Base-by-base conservation (phyloP, 129 eudicot species). In the Solidago caesia region DNA sequence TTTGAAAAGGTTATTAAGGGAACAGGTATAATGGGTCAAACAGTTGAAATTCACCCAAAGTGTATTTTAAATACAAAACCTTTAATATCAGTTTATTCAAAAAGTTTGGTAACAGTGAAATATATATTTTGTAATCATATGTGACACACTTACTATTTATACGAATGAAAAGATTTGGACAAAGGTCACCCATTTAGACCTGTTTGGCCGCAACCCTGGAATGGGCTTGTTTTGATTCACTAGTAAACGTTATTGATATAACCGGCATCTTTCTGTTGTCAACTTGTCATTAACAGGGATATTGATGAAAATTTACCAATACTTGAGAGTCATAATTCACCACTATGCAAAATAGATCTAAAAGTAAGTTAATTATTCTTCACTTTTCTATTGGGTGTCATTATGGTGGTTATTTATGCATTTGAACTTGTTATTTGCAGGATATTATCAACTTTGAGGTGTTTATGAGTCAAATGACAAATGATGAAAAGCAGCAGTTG, bases 371-470 rank as follows among this genome's bases (percentile, higher is more conserved):
- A 58, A 58, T 58, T 58, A 15, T 46, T 46, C 51, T 46, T 46
- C 11, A 9, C 11, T 9, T 46, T 45, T 46, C 51, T 46, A 3
- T 5, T 46, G 51, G 12, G 10, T 5, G 60, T 13, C 16, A 58
- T 7, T 53, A 5, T n/a, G 63, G 29, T 58, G 16, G 21, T 39
- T 11, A 63, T 42, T 41, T 41, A 63, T 39, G 68, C 47, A 39
- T 63, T 65, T 61, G 21, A 69, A 77, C 55, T 59, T 60, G 29
- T 14, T 47, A 45, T 56, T 56, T 82, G 84, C 87, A 91, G 97
- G 97, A 88, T 65, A 82, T 91, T 60, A 71, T 91, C 61, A 88
- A 84, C 84, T 81, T 82, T 69, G 90, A 88, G 27, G 81, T 82
- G 82, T 88, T 88, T 64, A 62, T 49, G 12, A 77, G 75, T 79